Conservation (phyloP, 1,139 yeast genomes). For the Geotrichum citri-aurantii region DNA sequence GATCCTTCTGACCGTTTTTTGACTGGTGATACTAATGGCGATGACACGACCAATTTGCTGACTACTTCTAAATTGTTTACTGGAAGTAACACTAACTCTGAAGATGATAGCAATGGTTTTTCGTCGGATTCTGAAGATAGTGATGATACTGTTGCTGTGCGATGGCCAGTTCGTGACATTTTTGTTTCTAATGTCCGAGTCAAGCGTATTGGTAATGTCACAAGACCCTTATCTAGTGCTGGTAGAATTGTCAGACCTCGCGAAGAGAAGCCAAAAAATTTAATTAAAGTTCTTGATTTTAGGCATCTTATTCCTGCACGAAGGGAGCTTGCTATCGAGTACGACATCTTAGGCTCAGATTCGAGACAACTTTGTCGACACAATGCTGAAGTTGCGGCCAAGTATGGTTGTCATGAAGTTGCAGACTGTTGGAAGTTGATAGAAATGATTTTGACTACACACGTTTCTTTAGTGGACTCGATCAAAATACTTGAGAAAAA, state of each 20-base stretch:
- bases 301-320: conserved; percentile 69
- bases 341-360: conserved; percentile 59
- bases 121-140: conserved; percentile 14
- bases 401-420: conserved; percentile 55
- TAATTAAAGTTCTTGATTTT: conserved; percentile 39
- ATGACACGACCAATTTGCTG: background rate
- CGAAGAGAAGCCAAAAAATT: conserved; percentile 10
- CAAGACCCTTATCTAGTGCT: conserved; percentile 9
- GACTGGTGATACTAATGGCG: background rate
- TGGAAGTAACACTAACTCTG: conserved; percentile 10
- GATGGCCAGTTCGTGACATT: conserved; percentile 12
- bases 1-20: background rate
- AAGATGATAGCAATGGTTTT: conserved; percentile 11
- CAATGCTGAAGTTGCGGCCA: conserved; percentile 68
- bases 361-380: conserved; percentile 62
- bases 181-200: conserved; percentile 7
- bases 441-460: conserved; percentile 25
- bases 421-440: conserved; percentile 74
- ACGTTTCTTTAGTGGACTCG: conserved; percentile 16
- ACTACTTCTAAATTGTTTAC: conserved; percentile 4
- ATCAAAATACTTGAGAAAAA: background rate
- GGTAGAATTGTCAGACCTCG: conserved; percentile 10
- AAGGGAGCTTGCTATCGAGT: conserved; percentile 69
- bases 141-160: conserved; percentile 7
- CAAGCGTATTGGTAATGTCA: conserved; percentile 10